Base-by-base conservation (phyloP, 1,284 basidiomycete genomes). In the Microstroma glucosiphilum region DNA sequence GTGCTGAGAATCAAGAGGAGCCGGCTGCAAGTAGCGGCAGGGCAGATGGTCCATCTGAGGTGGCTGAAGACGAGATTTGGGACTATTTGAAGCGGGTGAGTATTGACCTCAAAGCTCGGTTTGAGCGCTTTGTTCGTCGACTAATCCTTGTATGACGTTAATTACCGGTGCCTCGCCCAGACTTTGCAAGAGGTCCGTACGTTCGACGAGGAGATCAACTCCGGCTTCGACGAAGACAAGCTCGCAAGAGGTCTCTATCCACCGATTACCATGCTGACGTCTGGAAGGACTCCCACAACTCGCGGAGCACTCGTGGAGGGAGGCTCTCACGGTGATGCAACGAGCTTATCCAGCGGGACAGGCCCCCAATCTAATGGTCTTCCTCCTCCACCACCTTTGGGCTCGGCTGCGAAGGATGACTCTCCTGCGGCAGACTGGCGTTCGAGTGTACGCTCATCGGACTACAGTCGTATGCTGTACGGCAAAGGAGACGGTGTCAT, bases 401-500 rank as follows among this genome's bases (percentile, higher is more conserved):
- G 41, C 4, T 17, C 59, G 19, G 15, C 40, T 30, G 26, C n/a
- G 11, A 37, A 37, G 30, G 30, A 37, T 37, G 30, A 37, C 30
- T 37, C 30, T 37, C 30, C 30, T 9, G 9, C 30, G 9, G 46
- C 53, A 17, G 56, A 49, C 1, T 71, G 69, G 70, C 65, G 65
- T 41, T 55, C 62, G 56, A 64, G 62, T 37, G 67, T 70, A 6
- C 40, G 66, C n/a, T 61, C 62, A 7, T 64, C 66, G 42, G 64
- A 69, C 60, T 69, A 69, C 56, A 64, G 67, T 6, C 59, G 64
- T 25, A 70, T 75, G 68, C 61, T 69, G 0, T 71, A 69, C 57
- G 69, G 40, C 8, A 60, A 63, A 0, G 71, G 73, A 4, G 79
- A 80, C 55, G 79, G 79, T 17, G 75, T 80, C 58, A 78, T 80